Base-by-base conservation (phyloP, 2,329 filamentous ascomycete species). In the Domatiomyces globalis region DNA sequence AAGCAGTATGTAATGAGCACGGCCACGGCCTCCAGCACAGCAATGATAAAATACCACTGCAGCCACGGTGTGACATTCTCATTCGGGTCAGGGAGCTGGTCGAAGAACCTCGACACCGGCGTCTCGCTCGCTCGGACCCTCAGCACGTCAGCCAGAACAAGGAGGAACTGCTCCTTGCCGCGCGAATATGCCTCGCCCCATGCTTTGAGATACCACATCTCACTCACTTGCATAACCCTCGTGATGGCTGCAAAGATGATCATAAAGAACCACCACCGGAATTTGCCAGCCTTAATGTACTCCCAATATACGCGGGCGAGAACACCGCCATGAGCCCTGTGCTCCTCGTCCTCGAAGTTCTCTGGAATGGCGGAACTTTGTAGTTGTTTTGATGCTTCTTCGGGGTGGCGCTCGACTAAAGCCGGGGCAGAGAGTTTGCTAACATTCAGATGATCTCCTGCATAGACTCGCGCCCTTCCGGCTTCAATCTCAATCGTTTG, bases 151-250 rank as follows among this genome's bases (percentile, higher is more conserved):
- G 49, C 55, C 49, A 46, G 63, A 6, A 62, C 50, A 15, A 60
- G 22, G 2, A 63, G 48, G 12, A 58, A 56, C 42, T 63, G 61
- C 36, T 65, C 62, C 36, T 60, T 55, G 9, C 60, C 55, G 20
- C 63, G 56, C 36, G 72, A 69, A 64, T 89, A 90, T 5, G 80
- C 80, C 63, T 94, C 85, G 27, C 85, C 86, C 87, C 88, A 95
- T 22, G 83, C 76, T 63, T 95, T 94, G 50, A 95, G 73, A 45
- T 92, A 89, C 77, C 87, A 90, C 1, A 79, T 81, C 61, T 87
- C 78, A 1, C 5, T 88, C 80, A 60, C 80, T 86, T 0, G 81
- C 43, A 5, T 76, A 66, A 53, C 89, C 18, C 43, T 45, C 20
- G 48, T 42, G 44, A 49, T 5, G n/a, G 39, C 22, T 1, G 57